Evolutionary conservation across 257 asterid genomes (phyloP).

Genomic region (Fraxinus anomala): DNA sequence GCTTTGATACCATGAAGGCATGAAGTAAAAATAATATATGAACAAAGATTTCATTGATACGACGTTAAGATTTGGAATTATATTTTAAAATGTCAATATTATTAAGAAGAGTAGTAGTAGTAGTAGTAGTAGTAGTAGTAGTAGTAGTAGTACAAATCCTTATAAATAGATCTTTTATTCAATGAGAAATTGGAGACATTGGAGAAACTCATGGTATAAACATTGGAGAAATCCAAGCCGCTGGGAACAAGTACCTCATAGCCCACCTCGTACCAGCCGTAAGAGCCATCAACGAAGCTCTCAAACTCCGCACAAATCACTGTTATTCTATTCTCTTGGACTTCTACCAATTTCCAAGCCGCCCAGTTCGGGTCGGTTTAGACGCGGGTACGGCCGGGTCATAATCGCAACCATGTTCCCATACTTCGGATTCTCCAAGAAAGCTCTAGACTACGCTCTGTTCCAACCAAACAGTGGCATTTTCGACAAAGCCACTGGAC

Average conservation of each 20-base stretch:
- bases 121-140: too few species aligned
- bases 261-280: constrained; percentile 43
- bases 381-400: constrained; percentile 36
- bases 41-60: too few species aligned
- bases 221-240: constrained; percentile 33
- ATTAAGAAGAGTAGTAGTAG: too few species aligned
- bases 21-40: too few species aligned
- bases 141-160: too few species aligned
- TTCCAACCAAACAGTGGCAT: constrained; percentile 46
- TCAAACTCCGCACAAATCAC: constrained; percentile 30
- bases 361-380: constrained; percentile 40
- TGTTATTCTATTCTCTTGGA: constrained; percentile 39
- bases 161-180: too few species aligned
- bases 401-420: constrained; percentile 43
- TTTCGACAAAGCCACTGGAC: constrained; percentile 29
- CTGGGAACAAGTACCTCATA: constrained; percentile 21
- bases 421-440: constrained; percentile 32
- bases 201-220: constrained; percentile 26
- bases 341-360: constrained; percentile 35
- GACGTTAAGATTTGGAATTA: too few species aligned
- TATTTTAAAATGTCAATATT: too few species aligned
- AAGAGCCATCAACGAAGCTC: constrained; percentile 41
- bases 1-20: too few species aligned
- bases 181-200: too few species aligned
- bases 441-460: constrained; percentile 34